Base-by-base conservation (phyloP, 2,329 filamentous ascomycete species). In the Scedosporium dehoogii region DNA sequence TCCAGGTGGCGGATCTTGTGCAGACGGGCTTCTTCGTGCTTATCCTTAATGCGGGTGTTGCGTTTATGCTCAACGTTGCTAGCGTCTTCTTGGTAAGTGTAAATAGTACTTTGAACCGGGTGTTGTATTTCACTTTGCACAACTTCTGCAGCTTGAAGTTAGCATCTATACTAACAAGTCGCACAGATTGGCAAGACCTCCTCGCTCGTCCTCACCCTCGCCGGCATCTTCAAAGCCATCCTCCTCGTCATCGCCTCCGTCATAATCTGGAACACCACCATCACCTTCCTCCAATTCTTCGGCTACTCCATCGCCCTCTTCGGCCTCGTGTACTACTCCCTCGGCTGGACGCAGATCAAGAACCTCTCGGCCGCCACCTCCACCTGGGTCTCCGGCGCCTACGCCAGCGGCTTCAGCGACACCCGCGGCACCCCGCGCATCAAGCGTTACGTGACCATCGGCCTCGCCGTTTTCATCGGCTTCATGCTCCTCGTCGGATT, bases 181-280 rank as follows among this genome's bases (percentile, higher is more conserved):
- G 10, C 21, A 60, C 69, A 93, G 89, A 96, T 96, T 70, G 90
- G 91, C 72, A 92, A 90, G 76, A 96, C 91, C 6, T 96, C 91
- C 1, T 89, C 89, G 63, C 84, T 96, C 60, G 90, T 92, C 69
- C 88, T 96, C 77, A 92, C 90, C 41, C 84, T 96, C 25, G 92
- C 87, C 64, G 90, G 91, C 73, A 91, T 96, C 66, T 84, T 94
- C 70, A 96, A 96, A 77, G 90, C 92, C 74, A 92, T 96, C 65
- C 84, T 96, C 63, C 85, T 96, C 62, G 90, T 96, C 66, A 78
- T 83, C 64, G 82, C 85, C 63, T 91, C 89, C 61, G 88, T 94
- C 75, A 73, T 90, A 70, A 86, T 93, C 72, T 94, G 90, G 87
- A 79, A 82, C 67, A 91, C 90, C 63, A 81, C 84, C 38, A 87